Conservation (phyloP, 1,139 yeast species). For the Scheffersomyces quercinus region DNA sequence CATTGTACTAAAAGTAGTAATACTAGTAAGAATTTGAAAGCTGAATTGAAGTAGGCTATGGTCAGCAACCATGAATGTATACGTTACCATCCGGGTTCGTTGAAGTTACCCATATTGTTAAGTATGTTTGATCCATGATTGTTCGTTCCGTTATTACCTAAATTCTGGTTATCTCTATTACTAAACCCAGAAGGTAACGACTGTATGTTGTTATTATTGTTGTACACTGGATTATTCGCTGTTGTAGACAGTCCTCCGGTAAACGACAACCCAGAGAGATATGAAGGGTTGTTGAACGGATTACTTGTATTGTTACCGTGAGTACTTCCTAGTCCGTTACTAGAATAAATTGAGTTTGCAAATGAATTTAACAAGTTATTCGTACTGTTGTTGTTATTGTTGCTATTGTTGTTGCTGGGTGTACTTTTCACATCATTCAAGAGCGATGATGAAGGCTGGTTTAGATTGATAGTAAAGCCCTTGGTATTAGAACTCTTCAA, state of each 20-base stretch:
- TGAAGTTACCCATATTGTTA: slow-evolving; percentile 8
- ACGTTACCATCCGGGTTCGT: slow-evolving; percentile 9
- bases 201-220: background rate
- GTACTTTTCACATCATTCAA: slow-evolving; percentile 2
- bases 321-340: background rate
- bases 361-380: background rate
- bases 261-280: slow-evolving; percentile 7
- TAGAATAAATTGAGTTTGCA: background rate
- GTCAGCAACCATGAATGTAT: too few species aligned
- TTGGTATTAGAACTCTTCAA: slow-evolving; percentile 8
- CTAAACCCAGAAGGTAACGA: background rate
- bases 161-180: background rate
- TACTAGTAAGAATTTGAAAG: too few species aligned
- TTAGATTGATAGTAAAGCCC: slow-evolving; percentile 3
- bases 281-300: slow-evolving; percentile 8
- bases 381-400: background rate
- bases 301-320: background rate
- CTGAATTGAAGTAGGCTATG: too few species aligned
- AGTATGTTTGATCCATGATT: slow-evolving; percentile 3
- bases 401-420: slow-evolving; percentile 1
- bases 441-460: slow-evolving; percentile 4
- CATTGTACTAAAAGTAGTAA: too few species aligned
- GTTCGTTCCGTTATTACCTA: background rate
- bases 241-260: background rate
- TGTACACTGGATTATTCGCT: background rate